Base-by-base conservation (phyloP, 805 yeast species). In the Cyberlindnera maritima region DNA sequence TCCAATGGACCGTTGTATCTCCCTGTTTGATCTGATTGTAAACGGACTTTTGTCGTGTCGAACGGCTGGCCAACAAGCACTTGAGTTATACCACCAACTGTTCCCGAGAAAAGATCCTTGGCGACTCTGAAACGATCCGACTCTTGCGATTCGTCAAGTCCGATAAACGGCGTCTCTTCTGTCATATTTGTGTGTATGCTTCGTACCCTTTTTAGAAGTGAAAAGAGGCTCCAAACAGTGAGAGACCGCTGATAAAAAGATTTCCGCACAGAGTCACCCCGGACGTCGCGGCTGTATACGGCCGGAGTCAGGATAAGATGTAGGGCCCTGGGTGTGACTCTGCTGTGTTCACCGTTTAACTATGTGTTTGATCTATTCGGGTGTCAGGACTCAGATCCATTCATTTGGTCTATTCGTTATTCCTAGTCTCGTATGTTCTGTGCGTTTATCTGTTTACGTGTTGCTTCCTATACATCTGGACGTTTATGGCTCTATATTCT, bases 11-110 rank as follows among this genome's bases (percentile, higher is more conserved):
- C 88, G 18, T 67, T 67, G 58, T 85, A 87, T 15, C 79, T 75
- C 4, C 96, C 94, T 29, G 82, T 82, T 2, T 90, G 82, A 1
- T 91, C 89, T 2, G 95, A 84, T 28, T 48, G 51, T 40, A 94
- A 73, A 43, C 99, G 75, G 18, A 94, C 98, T 68, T 92, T 92
- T 38, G 94, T 88, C 10, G 96, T 88, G 64, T 91, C 98, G 61
- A 92, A 92, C 8, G 98, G 97, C 67, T 94, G 98, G 20, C 99
- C 99, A 13, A 85, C 87, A 29, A 94, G 70, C 8, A 94, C 98
- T 68, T 94, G 99, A 7, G 97, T 92, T 23, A 94, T 80, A 44
- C 99, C 99, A 47, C 98, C 98, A 56, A 85, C 76, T 15, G 97
- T 92, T 18, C 99, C 99, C 4, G 96, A 95, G 45, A 58, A 52